A percentile compares a stretch with the other conserved stretches of the same genome.
phyloP scores from a whole-genome alignment of 371 early-diverging fungal species.

The Rhizomucor pusillus region DNA sequence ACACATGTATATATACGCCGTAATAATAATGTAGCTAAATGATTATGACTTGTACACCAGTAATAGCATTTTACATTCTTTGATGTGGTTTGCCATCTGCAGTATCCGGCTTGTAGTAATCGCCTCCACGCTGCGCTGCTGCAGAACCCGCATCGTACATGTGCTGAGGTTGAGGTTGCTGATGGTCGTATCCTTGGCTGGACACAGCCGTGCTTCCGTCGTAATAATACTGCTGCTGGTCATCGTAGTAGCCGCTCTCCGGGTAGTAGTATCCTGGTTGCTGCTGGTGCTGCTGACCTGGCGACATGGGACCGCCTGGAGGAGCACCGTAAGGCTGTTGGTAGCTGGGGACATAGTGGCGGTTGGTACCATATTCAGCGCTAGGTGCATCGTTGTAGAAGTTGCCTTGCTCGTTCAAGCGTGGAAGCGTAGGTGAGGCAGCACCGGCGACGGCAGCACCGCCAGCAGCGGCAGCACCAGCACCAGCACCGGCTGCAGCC shows the following conservation, averaged over 20 bases:
- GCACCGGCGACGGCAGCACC: slow-evolving; percentile 4
- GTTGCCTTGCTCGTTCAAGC: slow-evolving; percentile 41
- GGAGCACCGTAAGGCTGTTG: slow-evolving; percentile 13
- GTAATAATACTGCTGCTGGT: slow-evolving; percentile 23
- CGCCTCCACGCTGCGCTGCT: background rate
- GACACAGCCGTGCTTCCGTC: slow-evolving; percentile 18
- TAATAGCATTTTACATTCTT: background rate
- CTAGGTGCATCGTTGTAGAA: slow-evolving; percentile 20
- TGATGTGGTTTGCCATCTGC: slow-evolving; percentile 16
- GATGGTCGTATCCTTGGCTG: background rate
- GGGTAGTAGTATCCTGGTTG: slow-evolving; percentile 28
- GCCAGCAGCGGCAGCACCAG: slow-evolving; percentile 6
- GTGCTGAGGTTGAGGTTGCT: background rate
- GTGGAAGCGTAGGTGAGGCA: slow-evolving; percentile 35
- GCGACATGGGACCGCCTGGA: slow-evolving; percentile 15
- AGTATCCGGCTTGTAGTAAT: slow-evolving; percentile 17
- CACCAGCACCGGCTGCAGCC: background rate
- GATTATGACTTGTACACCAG: background rate
- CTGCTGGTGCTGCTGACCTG: slow-evolving; percentile 17
- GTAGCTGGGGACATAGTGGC: slow-evolving; percentile 18
- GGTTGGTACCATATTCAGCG: background rate
- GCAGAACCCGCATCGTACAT: slow-evolving; percentile 5
- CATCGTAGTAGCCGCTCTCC: slow-evolving; percentile 29
- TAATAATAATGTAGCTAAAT: too few species aligned
- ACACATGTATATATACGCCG: too few species aligned